Evolutionary conservation across 2,329 filamentous ascomycete species (phyloP), one percentile per base, ranked within the genome.

Genomic region (Exophiala mesophila): DNA sequence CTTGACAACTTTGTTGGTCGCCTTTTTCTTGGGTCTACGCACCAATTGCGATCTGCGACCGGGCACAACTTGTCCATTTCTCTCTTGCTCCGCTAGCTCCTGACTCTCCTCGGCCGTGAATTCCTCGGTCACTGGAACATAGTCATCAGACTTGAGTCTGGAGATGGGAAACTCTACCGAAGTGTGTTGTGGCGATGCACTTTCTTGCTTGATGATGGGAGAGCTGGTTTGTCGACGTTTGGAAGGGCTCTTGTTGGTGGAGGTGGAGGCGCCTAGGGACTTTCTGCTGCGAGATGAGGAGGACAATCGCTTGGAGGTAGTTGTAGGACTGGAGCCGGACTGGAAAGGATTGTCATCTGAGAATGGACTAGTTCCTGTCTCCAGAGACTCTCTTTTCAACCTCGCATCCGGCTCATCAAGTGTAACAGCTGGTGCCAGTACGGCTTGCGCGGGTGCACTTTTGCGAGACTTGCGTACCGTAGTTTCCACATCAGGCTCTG

Each of bases 341-440:
- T 97, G 90, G 60, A 97, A 97, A 0, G 90, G 89, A 57, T 97
- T 97, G 40, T 96, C 88, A 54, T 82, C 77, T 1, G 84, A 88
- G 63, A 97, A 97, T 21, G 85, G 82, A 56, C 74, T 83, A 23
- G 76, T 74, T 5, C 37, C 50, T 16, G 39, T 30, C 32, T 75
- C 72, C 28, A 58, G 61, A 5, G 58, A 61, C 31, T 72, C 67
- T 7, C 66, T 57, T 49, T 74, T 76, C 13, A 68, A 50, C 13
- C 55, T 61, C 5, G 66, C 59, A 4, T 64, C 59, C 8, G 59
- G 59, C n/a, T 60, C 55, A 17, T 66, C 59, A 5, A 59, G 49
- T 50, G 66, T 63, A 2, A 64, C 63, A 5, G 41, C 37, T 3
- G 49, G 49, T 21, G 49, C 39, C 26, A 52, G 36, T 36, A 52